These are phyloP conservation scores for Pseudisothecium myosuroides DNA, from an alignment of 225 moss, liverwort and hornwort genomes.

Conservation along the genomic window DNA sequence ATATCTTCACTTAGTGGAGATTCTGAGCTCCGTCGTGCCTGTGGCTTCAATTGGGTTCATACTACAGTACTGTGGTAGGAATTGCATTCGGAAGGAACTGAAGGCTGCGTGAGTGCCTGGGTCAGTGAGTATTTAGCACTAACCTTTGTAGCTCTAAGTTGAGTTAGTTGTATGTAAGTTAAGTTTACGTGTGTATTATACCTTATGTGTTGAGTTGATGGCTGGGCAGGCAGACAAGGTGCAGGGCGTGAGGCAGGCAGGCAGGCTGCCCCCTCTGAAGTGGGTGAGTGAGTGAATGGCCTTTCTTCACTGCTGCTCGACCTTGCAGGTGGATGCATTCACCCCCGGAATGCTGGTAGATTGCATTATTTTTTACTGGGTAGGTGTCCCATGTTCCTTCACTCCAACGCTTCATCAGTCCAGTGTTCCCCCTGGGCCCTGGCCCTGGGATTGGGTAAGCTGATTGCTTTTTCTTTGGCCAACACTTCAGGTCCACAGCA, in stretches of 20 bases:
- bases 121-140: background rate
- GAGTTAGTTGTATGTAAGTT: background rate
- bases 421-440: background rate
- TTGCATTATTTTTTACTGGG: background rate
- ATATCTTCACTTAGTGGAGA: background rate
- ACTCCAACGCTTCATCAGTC: background rate
- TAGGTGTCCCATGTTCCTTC: background rate
- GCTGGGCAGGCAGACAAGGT: background rate
- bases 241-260: background rate
- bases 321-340: background rate
- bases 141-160: background rate
- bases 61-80: too few species aligned
- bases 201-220: background rate
- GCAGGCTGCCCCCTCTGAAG: background rate
- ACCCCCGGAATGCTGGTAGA: background rate
- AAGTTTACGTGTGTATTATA: too few species aligned
- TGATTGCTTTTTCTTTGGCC: background rate
- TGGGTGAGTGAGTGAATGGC: background rate
- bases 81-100: too few species aligned
- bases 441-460: background rate
- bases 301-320: background rate
- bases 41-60: background rate
- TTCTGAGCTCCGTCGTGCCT: background rate
- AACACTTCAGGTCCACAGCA: background rate
- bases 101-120: too few species aligned